These are phyloP conservation scores for Aspergillus udagawae DNA, from an alignment of 2,329 filamentous ascomycete species.

Conservation along the genomic window DNA sequence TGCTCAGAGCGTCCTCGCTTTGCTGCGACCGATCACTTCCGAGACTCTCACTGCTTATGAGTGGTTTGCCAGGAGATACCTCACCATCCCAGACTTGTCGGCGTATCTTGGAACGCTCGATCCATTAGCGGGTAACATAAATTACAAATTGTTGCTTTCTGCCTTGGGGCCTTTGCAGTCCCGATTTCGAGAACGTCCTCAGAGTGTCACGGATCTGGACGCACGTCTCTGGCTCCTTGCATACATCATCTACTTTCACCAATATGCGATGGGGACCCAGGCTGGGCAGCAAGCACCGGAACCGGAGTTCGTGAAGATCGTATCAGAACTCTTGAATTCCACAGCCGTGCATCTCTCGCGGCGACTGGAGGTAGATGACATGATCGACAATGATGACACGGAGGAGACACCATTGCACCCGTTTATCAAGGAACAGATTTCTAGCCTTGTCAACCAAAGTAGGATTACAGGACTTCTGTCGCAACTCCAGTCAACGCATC, in stretches of 20 bases:
- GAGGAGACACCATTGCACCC: constrained; percentile 34
- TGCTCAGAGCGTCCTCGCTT: constrained; percentile 35
- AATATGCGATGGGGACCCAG: constrained; percentile 41
- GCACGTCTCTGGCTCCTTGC: constrained; percentile 55
- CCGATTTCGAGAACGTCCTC: constrained; percentile 19
- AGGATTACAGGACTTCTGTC: constrained; percentile 65
- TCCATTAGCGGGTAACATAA: constrained; percentile 44
- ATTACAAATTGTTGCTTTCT: constrained; percentile 47
- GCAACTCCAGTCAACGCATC: constrained; percentile 30
- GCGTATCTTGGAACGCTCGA: constrained; percentile 36
- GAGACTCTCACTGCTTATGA: constrained; percentile 44
- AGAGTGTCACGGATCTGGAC: constrained; percentile 33
- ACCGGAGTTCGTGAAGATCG: constrained; percentile 52
- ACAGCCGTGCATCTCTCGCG: constrained; percentile 53
- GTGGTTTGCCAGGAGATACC: constrained; percentile 43
- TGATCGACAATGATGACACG: constrained; percentile 23
- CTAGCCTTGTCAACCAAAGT: constrained; percentile 68
- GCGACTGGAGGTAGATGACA: constrained; percentile 43
- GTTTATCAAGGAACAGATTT: constrained; percentile 63
- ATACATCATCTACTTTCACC: constrained; percentile 57
- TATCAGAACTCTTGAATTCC: constrained; percentile 54
- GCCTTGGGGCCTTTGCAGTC: constrained; percentile 33
- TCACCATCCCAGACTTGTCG: constrained; percentile 43
- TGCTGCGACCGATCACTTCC: constrained; percentile 41
- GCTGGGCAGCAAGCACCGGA: constrained; percentile 42